phyloP scores from a whole-genome alignment of 2,329 filamentous ascomycete genomes.

The Diaporthe sp. region DNA sequence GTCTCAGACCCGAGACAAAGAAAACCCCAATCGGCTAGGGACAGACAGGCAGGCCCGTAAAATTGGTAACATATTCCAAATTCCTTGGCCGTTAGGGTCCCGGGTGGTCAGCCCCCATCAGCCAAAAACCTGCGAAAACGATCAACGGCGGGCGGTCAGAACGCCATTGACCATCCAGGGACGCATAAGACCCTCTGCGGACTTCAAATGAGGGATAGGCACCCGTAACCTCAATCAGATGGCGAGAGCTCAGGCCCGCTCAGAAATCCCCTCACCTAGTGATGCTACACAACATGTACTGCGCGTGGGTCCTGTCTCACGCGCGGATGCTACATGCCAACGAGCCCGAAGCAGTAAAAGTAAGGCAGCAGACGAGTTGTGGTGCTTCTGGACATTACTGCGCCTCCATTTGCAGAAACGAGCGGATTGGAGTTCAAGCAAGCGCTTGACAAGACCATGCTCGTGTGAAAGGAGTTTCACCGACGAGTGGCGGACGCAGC shows the following conservation, averaged over 20 bases:
- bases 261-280: not conserved
- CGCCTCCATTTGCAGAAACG: not conserved
- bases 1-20: conserved; percentile 13
- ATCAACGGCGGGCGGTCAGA: not conserved
- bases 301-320: conserved; percentile 6
- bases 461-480: not conserved
- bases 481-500: not conserved
- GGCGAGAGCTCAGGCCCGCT: not conserved
- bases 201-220: not conserved
- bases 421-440: not conserved
- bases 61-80: not conserved
- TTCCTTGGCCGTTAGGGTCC: not conserved
- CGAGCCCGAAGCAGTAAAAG: not conserved
- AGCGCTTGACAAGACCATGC: not conserved
- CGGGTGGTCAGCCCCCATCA: not conserved
- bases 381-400: not conserved
- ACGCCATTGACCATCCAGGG: not conserved
- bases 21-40: not conserved
- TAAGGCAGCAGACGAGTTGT: not conserved
- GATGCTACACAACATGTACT: not conserved
- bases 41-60: not conserved
- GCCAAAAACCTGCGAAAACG: not conserved
- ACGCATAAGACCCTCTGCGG: not conserved
- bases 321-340: not conserved
- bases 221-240: not conserved